These are phyloP conservation scores for Aspergillus floridensis DNA, from an alignment of 2,329 filamentous ascomycete species.

Conservation along the genomic window DNA sequence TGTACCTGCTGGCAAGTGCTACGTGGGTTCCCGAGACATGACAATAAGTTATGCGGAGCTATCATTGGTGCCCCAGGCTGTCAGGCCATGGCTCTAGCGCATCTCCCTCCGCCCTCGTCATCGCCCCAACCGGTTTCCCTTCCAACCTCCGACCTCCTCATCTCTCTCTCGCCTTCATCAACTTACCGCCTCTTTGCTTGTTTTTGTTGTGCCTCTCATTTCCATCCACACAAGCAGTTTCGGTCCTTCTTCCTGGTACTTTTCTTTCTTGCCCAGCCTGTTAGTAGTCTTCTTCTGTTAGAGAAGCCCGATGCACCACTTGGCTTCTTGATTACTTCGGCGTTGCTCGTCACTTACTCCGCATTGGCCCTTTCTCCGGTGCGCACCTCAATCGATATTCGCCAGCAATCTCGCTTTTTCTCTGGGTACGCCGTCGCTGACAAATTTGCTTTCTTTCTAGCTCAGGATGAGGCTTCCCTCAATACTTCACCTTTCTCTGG, in stretches of 20 bases:
- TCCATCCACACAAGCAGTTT: neutral
- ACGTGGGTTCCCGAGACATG: neutral
- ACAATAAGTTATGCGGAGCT: too few relatives aligned
- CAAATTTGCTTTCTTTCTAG: neutral
- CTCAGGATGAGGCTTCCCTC: constrained; percentile 29
- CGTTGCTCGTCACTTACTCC: constrained; percentile 15
- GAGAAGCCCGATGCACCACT: neutral
- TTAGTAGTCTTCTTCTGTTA: neutral
- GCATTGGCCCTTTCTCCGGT: constrained; percentile 9
- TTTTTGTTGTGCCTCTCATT: neutral
- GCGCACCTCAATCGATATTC: neutral
- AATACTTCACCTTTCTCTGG: constrained; percentile 23
- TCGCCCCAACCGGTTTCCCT: constrained; percentile 17
- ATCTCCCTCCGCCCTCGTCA: constrained; percentile 37
- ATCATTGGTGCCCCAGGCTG: constrained; percentile 22
- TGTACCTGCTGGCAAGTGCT: neutral
- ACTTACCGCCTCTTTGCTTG: constrained; percentile 5
- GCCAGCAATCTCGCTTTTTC: neutral
- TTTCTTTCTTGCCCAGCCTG: neutral
- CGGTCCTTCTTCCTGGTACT: neutral
- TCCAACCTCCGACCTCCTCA: constrained; percentile 6
- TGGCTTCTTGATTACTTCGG: constrained; percentile 1
- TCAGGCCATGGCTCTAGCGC: constrained; percentile 8
- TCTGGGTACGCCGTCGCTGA: neutral
- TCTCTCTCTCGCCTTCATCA: neutral